A percentile compares a stretch with the other conserved stretches of the same genome.
Evolutionary conservation across 768 basidiomycete species (phyloP).

Genomic region (Agaricus subrufescens): DNA sequence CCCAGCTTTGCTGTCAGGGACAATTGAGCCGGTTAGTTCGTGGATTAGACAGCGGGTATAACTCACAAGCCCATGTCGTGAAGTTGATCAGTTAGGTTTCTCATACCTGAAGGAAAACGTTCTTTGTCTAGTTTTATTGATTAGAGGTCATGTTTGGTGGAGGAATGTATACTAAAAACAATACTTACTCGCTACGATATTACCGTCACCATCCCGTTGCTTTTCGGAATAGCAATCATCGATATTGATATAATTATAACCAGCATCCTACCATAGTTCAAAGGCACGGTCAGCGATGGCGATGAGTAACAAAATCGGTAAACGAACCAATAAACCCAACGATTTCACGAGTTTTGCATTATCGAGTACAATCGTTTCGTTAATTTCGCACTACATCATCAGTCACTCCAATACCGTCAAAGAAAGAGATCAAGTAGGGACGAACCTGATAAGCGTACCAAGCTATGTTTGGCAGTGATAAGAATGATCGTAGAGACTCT

Average conservation of each 20-base stretch:
- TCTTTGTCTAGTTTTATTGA: slow-evolving; percentile 31
- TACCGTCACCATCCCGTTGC: slow-evolving; percentile 41
- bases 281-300: no score
- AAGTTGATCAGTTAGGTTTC: slow-evolving; percentile 46
- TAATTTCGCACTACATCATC: slow-evolving; percentile 46
- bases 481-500: background rate
- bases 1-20: slow-evolving; percentile 44
- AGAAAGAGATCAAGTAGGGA: background rate
- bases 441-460: slow-evolving; percentile 3
- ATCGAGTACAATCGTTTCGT: slow-evolving; percentile 46
- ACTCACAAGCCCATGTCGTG: slow-evolving; percentile 54
- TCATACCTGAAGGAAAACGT: slow-evolving; percentile 58
- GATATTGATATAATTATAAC: slow-evolving; percentile 54
- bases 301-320: no score
- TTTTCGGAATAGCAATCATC: slow-evolving; percentile 67
- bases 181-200: slow-evolving; percentile 48
- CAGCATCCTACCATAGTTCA: slow-evolving; percentile 39
- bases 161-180: background rate
- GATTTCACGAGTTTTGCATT: slow-evolving; percentile 46
- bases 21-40: background rate
- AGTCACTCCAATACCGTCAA: background rate
- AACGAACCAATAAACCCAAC: slow-evolving; percentile 43
- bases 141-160: background rate
- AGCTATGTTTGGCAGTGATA: background rate
- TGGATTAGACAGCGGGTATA: background rate